phyloP scores from a whole-genome alignment of 2,329 filamentous ascomycete species.

The Trematosphaeria pertusa region DNA sequence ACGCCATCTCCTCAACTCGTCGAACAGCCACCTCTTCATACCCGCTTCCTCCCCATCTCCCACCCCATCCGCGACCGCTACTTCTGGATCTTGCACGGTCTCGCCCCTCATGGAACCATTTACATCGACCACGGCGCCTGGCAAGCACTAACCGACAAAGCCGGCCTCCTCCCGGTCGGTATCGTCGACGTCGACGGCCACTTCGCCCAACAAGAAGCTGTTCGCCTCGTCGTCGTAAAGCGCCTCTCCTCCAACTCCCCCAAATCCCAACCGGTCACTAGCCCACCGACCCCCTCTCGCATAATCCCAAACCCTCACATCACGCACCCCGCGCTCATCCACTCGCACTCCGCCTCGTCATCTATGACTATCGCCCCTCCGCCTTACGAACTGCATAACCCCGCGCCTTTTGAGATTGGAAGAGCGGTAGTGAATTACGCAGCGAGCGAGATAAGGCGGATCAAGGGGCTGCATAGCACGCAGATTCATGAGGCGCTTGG shows the following conservation, averaged over 20 bases:
- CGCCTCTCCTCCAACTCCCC: slow-evolving; percentile 44
- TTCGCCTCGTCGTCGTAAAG: slow-evolving; percentile 82
- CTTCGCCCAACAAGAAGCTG: slow-evolving; percentile 92
- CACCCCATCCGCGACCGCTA: slow-evolving; percentile 90
- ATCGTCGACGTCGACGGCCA: slow-evolving; percentile 86
- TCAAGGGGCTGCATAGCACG: slow-evolving; percentile 82
- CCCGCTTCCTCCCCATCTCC: slow-evolving; percentile 84
- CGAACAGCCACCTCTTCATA: slow-evolving; percentile 72
- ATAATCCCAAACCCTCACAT: slow-evolving; percentile 8
- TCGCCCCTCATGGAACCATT: slow-evolving; percentile 86
- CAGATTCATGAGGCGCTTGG: slow-evolving; percentile 83
- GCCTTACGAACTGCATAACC: slow-evolving; percentile 41
- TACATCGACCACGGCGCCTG: slow-evolving; percentile 94
- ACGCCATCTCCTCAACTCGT: slow-evolving; percentile 25
- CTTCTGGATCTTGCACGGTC: slow-evolving; percentile 95
- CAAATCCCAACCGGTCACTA: slow-evolving; percentile 20
- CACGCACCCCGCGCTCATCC: slow-evolving; percentile 8
- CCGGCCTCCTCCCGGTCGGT: slow-evolving; percentile 87
- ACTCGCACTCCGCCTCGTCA: slow-evolving; percentile 19
- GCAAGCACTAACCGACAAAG: slow-evolving; percentile 79
- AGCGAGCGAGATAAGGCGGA: slow-evolving; percentile 79
- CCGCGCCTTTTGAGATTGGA: slow-evolving; percentile 73
- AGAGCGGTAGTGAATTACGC: slow-evolving; percentile 92
- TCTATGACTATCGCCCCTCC: slow-evolving; percentile 23
- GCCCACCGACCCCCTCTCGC: slow-evolving; percentile 1